These are phyloP conservation scores for Glaciozyma martinii DNA, from an alignment of 768 basidiomycete genomes.

Conservation along the genomic window DNA sequence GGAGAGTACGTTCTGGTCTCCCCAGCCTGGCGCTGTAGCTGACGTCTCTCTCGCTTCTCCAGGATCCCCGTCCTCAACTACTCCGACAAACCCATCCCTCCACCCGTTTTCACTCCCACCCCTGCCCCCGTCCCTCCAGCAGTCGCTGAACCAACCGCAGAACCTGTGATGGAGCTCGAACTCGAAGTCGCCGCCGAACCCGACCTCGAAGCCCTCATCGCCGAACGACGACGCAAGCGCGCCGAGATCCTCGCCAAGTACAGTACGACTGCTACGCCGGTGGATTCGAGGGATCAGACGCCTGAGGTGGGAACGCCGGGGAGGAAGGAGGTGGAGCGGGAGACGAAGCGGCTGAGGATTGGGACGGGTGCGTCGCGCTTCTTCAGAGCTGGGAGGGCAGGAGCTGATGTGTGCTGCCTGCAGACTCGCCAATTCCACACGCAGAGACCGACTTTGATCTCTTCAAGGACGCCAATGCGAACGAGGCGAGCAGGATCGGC, in stretches of 20 bases:
- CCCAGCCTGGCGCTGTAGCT: background rate
- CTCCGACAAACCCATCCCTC: background rate
- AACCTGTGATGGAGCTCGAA: background rate
- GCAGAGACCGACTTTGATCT: constrained; percentile 3
- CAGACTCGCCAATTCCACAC: no score
- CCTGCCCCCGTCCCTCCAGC: background rate
- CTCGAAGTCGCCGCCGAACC: constrained; percentile 37
- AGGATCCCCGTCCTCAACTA: background rate
- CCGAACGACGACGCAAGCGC: constrained; percentile 58
- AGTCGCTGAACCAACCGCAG: background rate
- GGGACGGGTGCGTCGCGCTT: constrained; percentile 10
- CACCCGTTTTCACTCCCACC: background rate
- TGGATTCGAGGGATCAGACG: background rate
- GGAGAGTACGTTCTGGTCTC: constrained; percentile 17
- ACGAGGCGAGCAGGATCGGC: background rate
- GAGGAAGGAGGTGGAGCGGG: constrained; percentile 12
- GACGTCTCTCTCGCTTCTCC: no score
- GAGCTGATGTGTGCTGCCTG: background rate
- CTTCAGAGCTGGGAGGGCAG: background rate
- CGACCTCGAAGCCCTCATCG: constrained; percentile 48
- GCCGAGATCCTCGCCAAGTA: constrained; percentile 75
- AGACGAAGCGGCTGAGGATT: constrained; percentile 15
- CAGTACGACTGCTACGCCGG: constrained; percentile 6
- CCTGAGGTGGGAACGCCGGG: constrained; percentile 7
- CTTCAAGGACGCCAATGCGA: constrained; percentile 4